Percentiles rank a stretch among this genome's conserved stretches.
Evolutionary conservation across 2,329 filamentous ascomycete species (phyloP).

Genomic region (Thielaviopsis cerberus): DNA sequence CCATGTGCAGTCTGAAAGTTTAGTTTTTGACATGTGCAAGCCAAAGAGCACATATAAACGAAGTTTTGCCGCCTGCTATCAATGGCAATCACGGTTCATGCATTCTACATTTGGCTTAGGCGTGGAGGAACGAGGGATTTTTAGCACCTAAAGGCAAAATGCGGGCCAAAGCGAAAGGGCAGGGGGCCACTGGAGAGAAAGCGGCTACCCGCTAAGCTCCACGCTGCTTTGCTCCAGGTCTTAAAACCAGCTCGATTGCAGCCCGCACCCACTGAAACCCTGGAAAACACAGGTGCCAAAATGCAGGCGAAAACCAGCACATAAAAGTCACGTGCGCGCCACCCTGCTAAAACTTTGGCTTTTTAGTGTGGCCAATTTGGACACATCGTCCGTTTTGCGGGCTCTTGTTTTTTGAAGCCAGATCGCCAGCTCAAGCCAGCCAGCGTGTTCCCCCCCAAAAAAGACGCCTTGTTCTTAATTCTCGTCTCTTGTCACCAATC

Average conservation of each 20-base stretch:
- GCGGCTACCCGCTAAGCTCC: background rate
- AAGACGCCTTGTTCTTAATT: constrained; percentile 21
- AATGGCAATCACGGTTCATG: background rate
- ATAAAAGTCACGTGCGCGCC: background rate
- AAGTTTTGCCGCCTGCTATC: background rate
- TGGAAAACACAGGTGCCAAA: background rate
- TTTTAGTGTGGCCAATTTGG: constrained; percentile 15
- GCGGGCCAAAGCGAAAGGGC: background rate
- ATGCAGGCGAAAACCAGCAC: background rate
- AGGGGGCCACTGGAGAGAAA: background rate
- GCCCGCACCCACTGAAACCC: too few species aligned
- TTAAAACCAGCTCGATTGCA: too few species aligned
- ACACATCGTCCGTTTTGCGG: constrained; percentile 25
- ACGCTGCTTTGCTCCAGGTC: too few species aligned
- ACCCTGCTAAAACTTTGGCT: background rate
- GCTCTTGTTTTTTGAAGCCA: constrained; percentile 23
- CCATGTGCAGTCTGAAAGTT: too few species aligned
- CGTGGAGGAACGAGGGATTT: too few species aligned
- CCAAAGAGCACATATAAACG: background rate
- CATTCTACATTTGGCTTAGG: too few species aligned
- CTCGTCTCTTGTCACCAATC: constrained; percentile 7
- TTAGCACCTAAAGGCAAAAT: constrained; percentile 1
- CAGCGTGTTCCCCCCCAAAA: constrained; percentile 18
- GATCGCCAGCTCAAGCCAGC: constrained; percentile 23
- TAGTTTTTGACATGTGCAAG: too few species aligned